Conservation (phyloP, 148 eudicot species). For the Persicaria maculosa region DNA sequence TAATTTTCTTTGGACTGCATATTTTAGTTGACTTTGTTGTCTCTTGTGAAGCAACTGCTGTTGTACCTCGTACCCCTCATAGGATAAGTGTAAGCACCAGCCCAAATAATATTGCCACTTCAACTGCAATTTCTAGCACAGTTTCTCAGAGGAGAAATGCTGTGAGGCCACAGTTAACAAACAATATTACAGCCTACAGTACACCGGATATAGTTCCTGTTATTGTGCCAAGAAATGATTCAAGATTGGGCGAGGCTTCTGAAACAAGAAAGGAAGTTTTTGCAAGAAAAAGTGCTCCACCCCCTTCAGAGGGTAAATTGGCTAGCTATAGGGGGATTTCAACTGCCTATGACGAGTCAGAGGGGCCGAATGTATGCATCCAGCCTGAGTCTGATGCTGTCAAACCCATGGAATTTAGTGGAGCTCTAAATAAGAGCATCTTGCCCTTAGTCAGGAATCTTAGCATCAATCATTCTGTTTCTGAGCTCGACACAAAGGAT, state of each 20-base stretch:
- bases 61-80: conserved; percentile 66
- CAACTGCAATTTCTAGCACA: conserved; percentile 34
- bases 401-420: conserved; percentile 34
- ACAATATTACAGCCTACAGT: conserved; percentile 36
- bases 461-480: conserved; percentile 27
- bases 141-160: conserved; percentile 48
- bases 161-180: conserved; percentile 43
- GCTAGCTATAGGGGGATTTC: conserved; percentile 44
- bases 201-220: conserved; percentile 62
- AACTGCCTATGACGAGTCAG: conserved; percentile 49
- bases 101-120: conserved; percentile 37
- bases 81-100: conserved; percentile 49
- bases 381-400: conserved; percentile 36
- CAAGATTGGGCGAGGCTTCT: conserved; percentile 49
- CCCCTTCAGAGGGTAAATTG: conserved; percentile 44
- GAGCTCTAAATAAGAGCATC: conserved; percentile 33
- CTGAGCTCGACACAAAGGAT: conserved; percentile 45
- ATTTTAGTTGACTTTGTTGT: conserved; percentile 9
- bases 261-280: conserved; percentile 61
- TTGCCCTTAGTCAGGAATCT: conserved; percentile 40
- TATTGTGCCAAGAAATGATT: conserved; percentile 73
- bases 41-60: conserved; percentile 47
- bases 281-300: conserved; percentile 46
- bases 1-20: not conserved
- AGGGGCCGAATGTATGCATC: conserved; percentile 32